These are phyloP conservation scores for Phytomonas sp. DNA, from an alignment of 208 protist species.

Conservation along the genomic window DNA sequence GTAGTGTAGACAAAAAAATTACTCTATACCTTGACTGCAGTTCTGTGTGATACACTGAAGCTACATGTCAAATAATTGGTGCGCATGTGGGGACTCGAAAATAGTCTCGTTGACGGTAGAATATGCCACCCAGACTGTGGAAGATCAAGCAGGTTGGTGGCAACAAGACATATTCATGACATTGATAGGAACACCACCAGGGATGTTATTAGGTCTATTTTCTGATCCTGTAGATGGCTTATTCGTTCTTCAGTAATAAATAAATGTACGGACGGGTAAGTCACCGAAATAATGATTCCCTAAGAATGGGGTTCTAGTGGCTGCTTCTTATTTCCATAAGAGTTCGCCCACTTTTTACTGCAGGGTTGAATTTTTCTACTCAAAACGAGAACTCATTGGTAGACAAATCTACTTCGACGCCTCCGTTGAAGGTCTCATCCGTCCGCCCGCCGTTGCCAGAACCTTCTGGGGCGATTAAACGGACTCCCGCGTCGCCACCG, in stretches of 20 bases:
- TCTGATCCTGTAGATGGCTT: not conserved
- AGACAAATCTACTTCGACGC: not conserved
- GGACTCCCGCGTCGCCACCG: not conserved
- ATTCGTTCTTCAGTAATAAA: not conserved
- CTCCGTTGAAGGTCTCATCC: not conserved
- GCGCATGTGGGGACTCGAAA: not conserved
- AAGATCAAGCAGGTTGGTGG: not conserved
- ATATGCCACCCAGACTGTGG: not conserved
- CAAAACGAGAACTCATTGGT: not conserved
- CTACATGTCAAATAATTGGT: slow-evolving; percentile 1
- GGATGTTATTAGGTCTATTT: not conserved
- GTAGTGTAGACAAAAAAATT: not conserved
- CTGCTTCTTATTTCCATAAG: not conserved
- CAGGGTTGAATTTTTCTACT: not conserved
- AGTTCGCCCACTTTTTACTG: not conserved
- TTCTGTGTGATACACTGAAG: not conserved
- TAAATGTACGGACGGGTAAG: not conserved
- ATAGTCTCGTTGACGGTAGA: not conserved
- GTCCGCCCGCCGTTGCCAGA: not conserved
- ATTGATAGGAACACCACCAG: not conserved
- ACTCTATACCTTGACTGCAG: slow-evolving; percentile 1
- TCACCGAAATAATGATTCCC: not conserved
- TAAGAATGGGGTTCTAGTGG: not conserved
- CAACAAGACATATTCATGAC: not conserved
- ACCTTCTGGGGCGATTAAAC: not conserved